Evolutionary conservation across 306 rosid species (phyloP), one percentile per base, ranked within the genome.

Genomic region (Ochetophila trinervis): DNA sequence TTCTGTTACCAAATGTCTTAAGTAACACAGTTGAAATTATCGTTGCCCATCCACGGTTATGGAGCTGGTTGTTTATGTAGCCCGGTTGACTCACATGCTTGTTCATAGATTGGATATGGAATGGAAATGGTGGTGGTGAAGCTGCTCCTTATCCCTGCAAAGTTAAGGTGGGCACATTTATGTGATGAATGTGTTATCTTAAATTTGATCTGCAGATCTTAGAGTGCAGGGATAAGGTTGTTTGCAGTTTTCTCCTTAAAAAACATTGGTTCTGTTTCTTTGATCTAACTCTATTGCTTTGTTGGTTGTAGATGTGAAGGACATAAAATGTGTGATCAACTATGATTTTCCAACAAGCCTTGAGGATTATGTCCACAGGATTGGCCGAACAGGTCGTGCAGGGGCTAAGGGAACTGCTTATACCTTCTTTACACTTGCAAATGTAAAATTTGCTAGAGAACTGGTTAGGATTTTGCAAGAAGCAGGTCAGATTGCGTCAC

Each of bases 101-200:
- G 76, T 81, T 79, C 54, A 69, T 82, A 79, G 80, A 80, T 89
- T 85, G 87, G 64, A 79, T 78, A 68, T 82, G 81, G 84, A 86
- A 68, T 82, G 81, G 84, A 86, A 79, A 66, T 77, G 85, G 62
- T 80, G 86, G 79, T 87, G 85, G 85, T 82, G 95, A 89, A 81
- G 88, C 96, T 89, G 89, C 93, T 89, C 91, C 95, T 92, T 92
- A 92, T 92, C 96, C 98, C 98, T 89, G 92, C 82, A 79, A 84
- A 83, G 83, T 82, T 80, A 82, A 92, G 98, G 96, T 92, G 98
- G 96, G 98, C 98, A 92, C 96, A 92, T 92, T 82, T 78, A 54
- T 76, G 58, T 80, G 75, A 84, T 79, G 96, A 89, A 89, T 88
- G 97, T 89, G 96, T 87, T 87, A 76, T 82, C 91, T 83, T 84